Base-by-base conservation (phyloP, 805 yeast genomes). In the Ogataea paraovalis region DNA sequence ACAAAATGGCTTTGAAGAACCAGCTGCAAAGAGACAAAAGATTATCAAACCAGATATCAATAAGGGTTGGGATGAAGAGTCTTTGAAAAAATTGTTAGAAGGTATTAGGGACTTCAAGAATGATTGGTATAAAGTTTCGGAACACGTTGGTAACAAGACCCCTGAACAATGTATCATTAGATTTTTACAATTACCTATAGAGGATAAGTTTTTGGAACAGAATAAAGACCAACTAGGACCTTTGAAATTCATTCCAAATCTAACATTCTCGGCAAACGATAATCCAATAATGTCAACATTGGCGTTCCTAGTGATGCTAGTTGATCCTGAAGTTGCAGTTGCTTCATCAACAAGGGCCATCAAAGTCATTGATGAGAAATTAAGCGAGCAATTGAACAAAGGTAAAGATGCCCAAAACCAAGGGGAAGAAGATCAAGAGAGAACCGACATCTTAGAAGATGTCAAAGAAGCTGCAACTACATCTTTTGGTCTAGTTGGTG, bases 261-360 rank as follows among this genome's bases (percentile, higher is more conserved):
- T 92, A 43, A 96, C 98, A 13, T 84, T 87, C 43, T 80, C 88
- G 33, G 79, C 88, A 39, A 80, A 84, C 25, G 98, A 94, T 57
- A 94, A 94, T 65, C 99, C 99, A 2, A 90, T 94, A 3, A 76
- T 94, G 71, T 85, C 96, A 33, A 92, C 96, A n/a, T 76, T 94
- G 52, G 84, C 96, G 13, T 94, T 91, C 66, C 72, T 94, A 67
- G 82, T 91, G 0, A 83, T 88, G 34, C 68, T 91, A 43, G 95
- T 90, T 16, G 97, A 92, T 59, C 85, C 92, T 12, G 85, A 84
- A 37, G 86, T 86, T 20, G 96, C 92, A 0, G 80, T 82, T 47
- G 89, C 91, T 10, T 96, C 96, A 30, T 84, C 95, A 7, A 68
- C 61, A 27, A 70, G 82, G 42, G 90, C 89, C 0, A 74, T 82